A percentile compares a stretch with the other conserved stretches of the same genome.
phyloP scores from a whole-genome alignment of 2,329 filamentous ascomycete genomes.

The Microcera coccophila region DNA sequence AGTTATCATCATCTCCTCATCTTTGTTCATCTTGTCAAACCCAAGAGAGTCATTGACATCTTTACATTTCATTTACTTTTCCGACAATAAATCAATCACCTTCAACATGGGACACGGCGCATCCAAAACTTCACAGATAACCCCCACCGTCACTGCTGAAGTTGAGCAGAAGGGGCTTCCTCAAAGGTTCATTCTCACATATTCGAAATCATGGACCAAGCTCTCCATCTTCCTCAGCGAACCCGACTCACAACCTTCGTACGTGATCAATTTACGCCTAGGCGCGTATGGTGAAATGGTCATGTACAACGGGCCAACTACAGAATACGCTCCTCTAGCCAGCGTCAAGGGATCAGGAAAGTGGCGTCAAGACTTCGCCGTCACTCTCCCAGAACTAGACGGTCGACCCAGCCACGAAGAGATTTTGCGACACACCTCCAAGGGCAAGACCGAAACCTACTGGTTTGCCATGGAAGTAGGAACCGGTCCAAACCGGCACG shows the following conservation, averaged over 20 bases:
- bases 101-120: constrained; percentile 16
- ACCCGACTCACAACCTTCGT: constrained; percentile 4
- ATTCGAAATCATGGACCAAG: constrained; percentile 9
- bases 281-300: constrained; percentile 9
- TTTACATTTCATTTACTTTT: no score
- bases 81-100: no score
- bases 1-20: no score
- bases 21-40: no score
- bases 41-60: no score
- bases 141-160: neutral
- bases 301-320: constrained; percentile 4
- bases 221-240: constrained; percentile 7
- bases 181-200: constrained; percentile 7
- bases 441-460: neutral
- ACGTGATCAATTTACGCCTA: neutral
- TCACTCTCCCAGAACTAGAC: constrained; percentile 5
- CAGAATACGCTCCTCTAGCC: constrained; percentile 2
- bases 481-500: neutral
- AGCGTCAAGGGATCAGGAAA: neutral
- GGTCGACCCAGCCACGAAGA: neutral
- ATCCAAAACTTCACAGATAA: constrained; percentile 2
- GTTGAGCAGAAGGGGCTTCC: constrained; percentile 3
- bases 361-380: constrained; percentile 2
- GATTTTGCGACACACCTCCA: constrained; percentile 3
- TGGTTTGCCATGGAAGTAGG: constrained; percentile 10